These are phyloP conservation scores for Xylaria intraflava DNA, from an alignment of 495 filamentous ascomycete species.

Conservation along the genomic window DNA sequence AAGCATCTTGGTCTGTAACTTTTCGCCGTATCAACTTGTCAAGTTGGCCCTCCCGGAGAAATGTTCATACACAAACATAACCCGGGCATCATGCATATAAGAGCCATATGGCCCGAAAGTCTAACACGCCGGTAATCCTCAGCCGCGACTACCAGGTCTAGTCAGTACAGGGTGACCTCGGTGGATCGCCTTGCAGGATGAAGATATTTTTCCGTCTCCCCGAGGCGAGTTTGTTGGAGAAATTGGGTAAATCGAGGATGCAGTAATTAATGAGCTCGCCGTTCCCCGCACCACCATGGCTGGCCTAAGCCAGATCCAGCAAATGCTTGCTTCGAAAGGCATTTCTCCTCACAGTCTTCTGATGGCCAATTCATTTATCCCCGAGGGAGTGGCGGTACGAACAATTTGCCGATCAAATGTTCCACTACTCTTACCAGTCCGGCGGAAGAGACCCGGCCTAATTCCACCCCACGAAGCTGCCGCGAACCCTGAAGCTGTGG, in stretches of 20 bases:
- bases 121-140: background rate
- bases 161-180: background rate
- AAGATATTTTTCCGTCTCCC: constrained; percentile 5
- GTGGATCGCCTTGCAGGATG: background rate
- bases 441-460: background rate
- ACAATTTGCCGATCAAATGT: background rate
- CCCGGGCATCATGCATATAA: background rate
- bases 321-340: too few relatives aligned
- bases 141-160: background rate
- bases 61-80: background rate
- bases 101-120: background rate
- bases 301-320: background rate
- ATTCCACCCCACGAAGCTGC: background rate
- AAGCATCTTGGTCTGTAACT: background rate
- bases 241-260: background rate
- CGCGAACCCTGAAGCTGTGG: background rate
- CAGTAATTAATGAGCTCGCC: background rate
- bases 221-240: background rate
- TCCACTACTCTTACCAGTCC: constrained; percentile 1
- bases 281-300: background rate
- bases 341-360: background rate
- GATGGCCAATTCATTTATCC: background rate
- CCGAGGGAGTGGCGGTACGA: background rate
- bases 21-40: background rate
- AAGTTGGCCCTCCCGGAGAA: background rate